Evolutionary conservation across 2,329 filamentous ascomycete genomes (phyloP), one percentile per base, ranked within the genome.

Genomic region (Gaeumannomyces tritici): DNA sequence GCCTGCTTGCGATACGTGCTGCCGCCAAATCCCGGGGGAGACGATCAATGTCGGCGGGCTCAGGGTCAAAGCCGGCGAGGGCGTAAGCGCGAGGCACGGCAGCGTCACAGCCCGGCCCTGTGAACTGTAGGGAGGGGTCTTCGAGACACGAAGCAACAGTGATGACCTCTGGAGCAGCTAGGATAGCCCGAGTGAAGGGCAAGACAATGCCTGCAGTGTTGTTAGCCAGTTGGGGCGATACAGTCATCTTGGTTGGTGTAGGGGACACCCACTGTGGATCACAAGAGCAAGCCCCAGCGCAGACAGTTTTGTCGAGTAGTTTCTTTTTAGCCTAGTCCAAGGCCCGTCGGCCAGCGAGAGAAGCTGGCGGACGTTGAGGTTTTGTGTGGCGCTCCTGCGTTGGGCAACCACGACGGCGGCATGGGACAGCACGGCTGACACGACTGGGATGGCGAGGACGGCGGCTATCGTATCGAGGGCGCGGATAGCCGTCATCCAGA

Each of bases 401-500:
- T 62, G 63, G 9, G 63, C 42, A 31, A 56, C 56, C 7, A 55
- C 61, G 9, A 61, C 63, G 12, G 63, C 63, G 35, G 63, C 63
- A 29, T 62, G 33, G 24, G 64, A 62, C 4, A 63, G 57, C 21
- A 63, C 54, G 33, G 59, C 55, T 35, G 61, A 61, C 27, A 66
- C 56, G 61, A 63, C 42, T 57, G 65, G 66, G 54, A 65, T 24
- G 33, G 62, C 58, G 57, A 65, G 64, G 15, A 62, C 54, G 31
- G 66, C 62, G 26, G 65, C 63, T 51, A 60, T 54, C 35, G 54
- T 59, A 60, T 56, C 61, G 18, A 63, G 55, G 13, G 56, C 59
- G 47, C 58, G 55, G 26, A 61, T 56, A 51, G 59, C 47, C 29
- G 51, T 61, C 47, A 33, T 61, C 59, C 59, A 61, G 15, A 3